These are phyloP conservation scores for Lippia alba DNA, from an alignment of 305 asterid genomes.

Conservation along the genomic window DNA sequence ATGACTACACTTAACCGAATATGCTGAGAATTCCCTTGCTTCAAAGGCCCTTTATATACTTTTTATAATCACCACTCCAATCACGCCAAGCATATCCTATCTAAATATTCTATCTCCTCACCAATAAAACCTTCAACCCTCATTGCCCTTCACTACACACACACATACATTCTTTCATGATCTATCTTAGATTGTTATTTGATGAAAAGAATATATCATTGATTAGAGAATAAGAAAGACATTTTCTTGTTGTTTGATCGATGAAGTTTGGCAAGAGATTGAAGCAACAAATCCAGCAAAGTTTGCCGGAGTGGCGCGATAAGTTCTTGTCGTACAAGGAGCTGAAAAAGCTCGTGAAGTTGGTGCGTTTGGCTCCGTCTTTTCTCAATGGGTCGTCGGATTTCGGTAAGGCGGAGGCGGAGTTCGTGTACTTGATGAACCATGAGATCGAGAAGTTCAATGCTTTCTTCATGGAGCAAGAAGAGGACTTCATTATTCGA, in stretches of 20 bases:
- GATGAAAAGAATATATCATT: too few species aligned
- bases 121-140: slow-evolving; percentile 30
- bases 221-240: too few species aligned
- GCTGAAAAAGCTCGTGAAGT: slow-evolving; percentile 68
- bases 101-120: slow-evolving; percentile 54
- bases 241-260: background rate
- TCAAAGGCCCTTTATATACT: slow-evolving; percentile 34
- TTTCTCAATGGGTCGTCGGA: slow-evolving; percentile 46
- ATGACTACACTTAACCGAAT: slow-evolving; percentile 45
- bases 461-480: slow-evolving; percentile 68
- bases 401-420: slow-evolving; percentile 54
- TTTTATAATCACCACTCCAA: slow-evolving; percentile 44
- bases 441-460: slow-evolving; percentile 69
- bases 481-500: slow-evolving; percentile 71
- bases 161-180: background rate
- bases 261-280: slow-evolving; percentile 97
- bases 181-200: too few species aligned
- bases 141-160: slow-evolving; percentile 9
- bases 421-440: slow-evolving; percentile 56
- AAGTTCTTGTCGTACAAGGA: slow-evolving; percentile 81
- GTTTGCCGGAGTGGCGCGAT: slow-evolving; percentile 83
- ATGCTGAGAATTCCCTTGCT: slow-evolving; percentile 55
- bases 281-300: slow-evolving; percentile 75
- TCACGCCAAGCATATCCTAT: slow-evolving; percentile 70
- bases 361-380: slow-evolving; percentile 53